phyloP scores from a whole-genome alignment of 371 early-diverging fungal species.

The Rhizopus sp. region DNA sequence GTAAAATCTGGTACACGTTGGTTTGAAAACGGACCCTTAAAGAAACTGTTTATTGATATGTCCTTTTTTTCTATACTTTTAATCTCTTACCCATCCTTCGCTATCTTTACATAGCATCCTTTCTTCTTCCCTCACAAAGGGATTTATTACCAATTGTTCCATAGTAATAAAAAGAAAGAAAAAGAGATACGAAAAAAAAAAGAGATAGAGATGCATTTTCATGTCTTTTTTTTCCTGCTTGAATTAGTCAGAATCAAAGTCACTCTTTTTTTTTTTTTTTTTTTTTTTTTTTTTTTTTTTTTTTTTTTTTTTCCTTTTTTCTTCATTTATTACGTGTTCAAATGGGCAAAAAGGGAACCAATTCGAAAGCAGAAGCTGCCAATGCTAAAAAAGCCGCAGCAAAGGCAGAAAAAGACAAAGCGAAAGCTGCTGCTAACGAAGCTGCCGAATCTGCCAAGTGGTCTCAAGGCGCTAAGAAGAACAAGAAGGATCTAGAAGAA shows the following conservation, averaged over 20 bases:
- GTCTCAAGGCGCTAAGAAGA: slow-evolving; percentile 71
- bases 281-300: slow-evolving; percentile 1
- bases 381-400: slow-evolving; percentile 73
- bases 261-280: neutral
- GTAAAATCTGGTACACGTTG: slow-evolving; percentile 68
- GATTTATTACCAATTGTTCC: slow-evolving; percentile 4
- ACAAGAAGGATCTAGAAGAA: slow-evolving; percentile 70
- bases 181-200: neutral
- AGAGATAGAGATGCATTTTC: neutral
- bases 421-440: slow-evolving; percentile 58
- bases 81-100: slow-evolving; percentile 48
- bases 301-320: neutral
- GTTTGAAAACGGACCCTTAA: slow-evolving; percentile 69
- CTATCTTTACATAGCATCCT: slow-evolving; percentile 31
- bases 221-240: no score
- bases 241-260: no score
- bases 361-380: slow-evolving; percentile 61
- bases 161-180: neutral
- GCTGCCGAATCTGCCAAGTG: slow-evolving; percentile 62
- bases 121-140: neutral
- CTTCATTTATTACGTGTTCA: neutral
- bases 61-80: neutral
- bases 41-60: neutral
- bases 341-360: slow-evolving; percentile 48
- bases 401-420: slow-evolving; percentile 62